Evolutionary conservation across 805 yeast genomes (phyloP), one percentile per base, ranked within the genome.

Genomic region (Metschnikowia peoriensis): DNA sequence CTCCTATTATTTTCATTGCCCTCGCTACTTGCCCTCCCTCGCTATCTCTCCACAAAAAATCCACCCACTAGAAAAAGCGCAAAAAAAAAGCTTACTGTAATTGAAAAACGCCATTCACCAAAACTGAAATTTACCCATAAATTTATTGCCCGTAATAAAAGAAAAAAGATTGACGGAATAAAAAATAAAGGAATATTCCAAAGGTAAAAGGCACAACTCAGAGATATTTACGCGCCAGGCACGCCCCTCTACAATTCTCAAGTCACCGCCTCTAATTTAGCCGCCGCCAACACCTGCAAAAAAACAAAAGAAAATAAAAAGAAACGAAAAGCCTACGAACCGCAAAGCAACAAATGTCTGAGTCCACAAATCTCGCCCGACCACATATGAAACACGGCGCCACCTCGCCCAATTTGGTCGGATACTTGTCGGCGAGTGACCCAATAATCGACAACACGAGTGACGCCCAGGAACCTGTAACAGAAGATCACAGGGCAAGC

Each of bases 401-500:
- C 47, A 55, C 59, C 32, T 46, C 60, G 46, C 60, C 60, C 28
- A 50, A 57, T 38, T 52, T 57, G 53, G 50, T 32, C 32, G 55
- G 51, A 11, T 44, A 35, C 41, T 42, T 54, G 32, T 16, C 34
- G 35, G 47, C 34, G 28, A 47, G 43, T 22, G 34, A 29, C 11
- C 43, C 41, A 11, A 37, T 41, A 7, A 39, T 29, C 6, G 45
- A 43, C 6, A 22, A 2, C 41, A 14, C 7, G 28, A 9, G 2
- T 1, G 41, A 39, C 22, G 49, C 10, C 17, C 16, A 7, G 6
- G 34, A 14, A 6, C 38, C 14, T 6, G 39, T 32, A 38, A 11
- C 34, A 35, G 29, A 9, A 9, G 50, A 41, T 29, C 17, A 34
- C 27, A 22, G 28, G 22, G 34, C 34, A 27, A 11, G 37, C 37